phyloP scores from a whole-genome alignment of 495 filamentous ascomycete species.

The Penicillium steckii region DNA sequence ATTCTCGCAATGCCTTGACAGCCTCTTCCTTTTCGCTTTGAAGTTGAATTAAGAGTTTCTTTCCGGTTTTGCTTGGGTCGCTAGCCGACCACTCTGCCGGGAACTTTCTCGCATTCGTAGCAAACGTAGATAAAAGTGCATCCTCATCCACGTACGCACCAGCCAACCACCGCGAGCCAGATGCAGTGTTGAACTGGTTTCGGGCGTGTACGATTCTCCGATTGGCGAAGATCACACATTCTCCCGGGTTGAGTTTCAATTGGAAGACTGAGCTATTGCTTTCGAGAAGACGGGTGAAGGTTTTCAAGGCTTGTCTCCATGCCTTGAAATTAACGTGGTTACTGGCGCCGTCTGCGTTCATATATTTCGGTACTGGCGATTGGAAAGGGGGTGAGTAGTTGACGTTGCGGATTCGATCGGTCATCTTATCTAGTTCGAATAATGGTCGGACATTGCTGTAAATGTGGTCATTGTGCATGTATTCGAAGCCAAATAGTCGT shows the following conservation, averaged over 20 bases:
- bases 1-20: background rate
- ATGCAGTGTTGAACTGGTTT: constrained; percentile 58
- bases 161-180: constrained; percentile 70
- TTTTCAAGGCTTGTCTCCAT: constrained; percentile 37
- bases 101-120: constrained; percentile 30
- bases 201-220: constrained; percentile 75
- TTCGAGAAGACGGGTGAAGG: constrained; percentile 40
- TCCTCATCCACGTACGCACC: constrained; percentile 81
- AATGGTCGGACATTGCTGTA: constrained; percentile 56
- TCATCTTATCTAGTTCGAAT: constrained; percentile 40
- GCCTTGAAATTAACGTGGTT: background rate
- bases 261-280: constrained; percentile 55
- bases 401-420: constrained; percentile 35
- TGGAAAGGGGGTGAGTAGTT: constrained; percentile 78
- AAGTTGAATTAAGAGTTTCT: background rate
- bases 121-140: constrained; percentile 54
- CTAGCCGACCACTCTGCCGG: constrained; percentile 10
- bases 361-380: constrained; percentile 37
- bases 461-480: constrained; percentile 60
- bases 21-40: background rate
- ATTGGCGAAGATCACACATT: constrained; percentile 89
- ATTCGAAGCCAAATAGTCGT: constrained; percentile 60
- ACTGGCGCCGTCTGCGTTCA: background rate
- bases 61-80: background rate
- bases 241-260: constrained; percentile 70